Evolutionary conservation across 768 basidiomycete genomes (phyloP), one percentile per base, ranked within the genome.

Genomic region (Phlegmacium glaucopus): DNA sequence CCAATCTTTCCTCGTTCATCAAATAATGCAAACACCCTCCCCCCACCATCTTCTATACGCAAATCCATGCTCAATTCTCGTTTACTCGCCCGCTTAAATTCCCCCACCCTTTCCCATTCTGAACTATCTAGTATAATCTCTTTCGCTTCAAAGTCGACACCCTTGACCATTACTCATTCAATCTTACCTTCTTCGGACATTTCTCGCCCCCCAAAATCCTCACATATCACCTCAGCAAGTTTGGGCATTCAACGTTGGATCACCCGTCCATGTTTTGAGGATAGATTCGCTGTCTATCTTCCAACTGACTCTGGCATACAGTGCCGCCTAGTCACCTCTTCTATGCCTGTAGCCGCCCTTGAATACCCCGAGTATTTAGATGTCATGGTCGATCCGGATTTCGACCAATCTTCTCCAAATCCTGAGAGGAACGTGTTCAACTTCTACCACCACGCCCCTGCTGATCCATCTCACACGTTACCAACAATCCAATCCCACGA

Each of bases 261-360:
- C 51, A 69, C 72, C 30, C 83, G 88, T 4, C 82, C 85, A 18
- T 85, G 84, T 59, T 90, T 87, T 61, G 88, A 91, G 63, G 86
- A 90, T 47, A 73, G 87, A 27, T 68, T 77, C 52, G 64, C 70
- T 22, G 69, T 87, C 4, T 85, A 82, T 70, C 63, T 75, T 10
- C 70, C 72, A 4, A 59, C 64, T 17, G 60, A 66, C 9, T 67
- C 60, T 13, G 70, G 62, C 10, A 61, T 75, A 30, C 58, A 69
- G 15, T 50, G 69, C 29, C 61, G 63, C 13, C 72, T 68, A 13
- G 73, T 86, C 39, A 57, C 82, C 42, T 61, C 72, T 17, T 62
- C 71, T 26, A 62, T 78, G 16, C 85, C 81, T 28, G 82, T 90
- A 38, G 82, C 87, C 37, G 80, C 80, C 38, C 72, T 90, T 47